A percentile compares a stretch with the other conserved stretches of the same genome.
phyloP scores from a whole-genome alignment of 2,329 filamentous ascomycete species.

The Penicillium sp. region DNA sequence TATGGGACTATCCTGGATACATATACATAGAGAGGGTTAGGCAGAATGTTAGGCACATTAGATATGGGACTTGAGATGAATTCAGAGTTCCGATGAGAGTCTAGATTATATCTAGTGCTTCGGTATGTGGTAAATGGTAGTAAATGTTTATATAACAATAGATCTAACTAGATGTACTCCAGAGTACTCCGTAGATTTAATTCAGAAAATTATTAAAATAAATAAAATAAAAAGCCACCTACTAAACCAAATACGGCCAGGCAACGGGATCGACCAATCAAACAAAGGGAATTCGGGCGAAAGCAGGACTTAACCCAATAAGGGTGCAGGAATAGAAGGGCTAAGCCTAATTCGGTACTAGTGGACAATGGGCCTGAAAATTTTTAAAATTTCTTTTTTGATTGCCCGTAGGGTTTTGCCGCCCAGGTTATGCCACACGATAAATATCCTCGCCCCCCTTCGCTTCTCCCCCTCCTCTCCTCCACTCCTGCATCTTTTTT shows the following conservation, averaged over 20 bases:
- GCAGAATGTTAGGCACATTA: background rate
- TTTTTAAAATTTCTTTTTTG: constrained; percentile 13
- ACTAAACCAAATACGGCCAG: background rate
- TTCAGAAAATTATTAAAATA: background rate
- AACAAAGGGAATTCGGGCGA: constrained; percentile 1
- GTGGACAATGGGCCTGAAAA: constrained; percentile 24
- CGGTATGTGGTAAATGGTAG: no score
- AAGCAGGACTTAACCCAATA: constrained; percentile 9
- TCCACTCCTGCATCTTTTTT: constrained; percentile 23
- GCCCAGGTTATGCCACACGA: constrained; percentile 36
- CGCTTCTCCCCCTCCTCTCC: constrained; percentile 24
- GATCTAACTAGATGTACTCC: no score
- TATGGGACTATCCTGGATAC: background rate
- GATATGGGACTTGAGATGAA: background rate
- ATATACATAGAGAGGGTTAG: background rate
- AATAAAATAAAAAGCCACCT: background rate
- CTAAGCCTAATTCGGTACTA: constrained; percentile 20
- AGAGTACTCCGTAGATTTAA: background rate
- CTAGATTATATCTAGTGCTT: background rate
- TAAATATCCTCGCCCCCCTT: constrained; percentile 39
- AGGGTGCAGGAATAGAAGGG: background rate
- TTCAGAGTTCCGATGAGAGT: background rate
- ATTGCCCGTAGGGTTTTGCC: constrained; percentile 26
- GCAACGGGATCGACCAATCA: constrained; percentile 11
- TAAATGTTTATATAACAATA: no score